Evolutionary conservation across 129 eudicot species (phyloP).

Genomic region (Tagetes patula): DNA sequence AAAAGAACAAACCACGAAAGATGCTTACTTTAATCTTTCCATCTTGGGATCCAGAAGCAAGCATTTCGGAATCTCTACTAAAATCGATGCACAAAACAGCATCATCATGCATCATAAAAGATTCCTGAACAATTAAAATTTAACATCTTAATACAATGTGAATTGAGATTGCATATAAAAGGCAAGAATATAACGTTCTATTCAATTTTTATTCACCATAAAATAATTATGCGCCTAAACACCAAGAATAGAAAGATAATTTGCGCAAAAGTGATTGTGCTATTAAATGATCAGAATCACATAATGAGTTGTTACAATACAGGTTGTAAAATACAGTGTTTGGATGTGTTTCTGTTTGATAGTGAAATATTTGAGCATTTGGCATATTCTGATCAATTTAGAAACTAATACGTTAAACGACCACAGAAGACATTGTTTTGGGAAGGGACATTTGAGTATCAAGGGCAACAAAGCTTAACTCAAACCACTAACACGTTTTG

Average conservation of each 20-base stretch:
- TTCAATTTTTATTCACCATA: neutral
- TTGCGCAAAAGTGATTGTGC: neutral
- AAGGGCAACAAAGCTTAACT: too few species aligned
- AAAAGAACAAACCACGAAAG: neutral
- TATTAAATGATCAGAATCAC: neutral
- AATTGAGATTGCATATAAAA: neutral
- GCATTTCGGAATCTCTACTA: constrained; percentile 96
- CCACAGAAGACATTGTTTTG: neutral
- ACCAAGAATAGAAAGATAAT: neutral
- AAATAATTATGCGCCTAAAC: neutral
- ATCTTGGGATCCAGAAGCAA: constrained; percentile 96
- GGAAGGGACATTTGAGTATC: too few species aligned
- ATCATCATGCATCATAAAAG: constrained; percentile 99
- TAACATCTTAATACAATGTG: neutral
- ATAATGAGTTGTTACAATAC: neutral
- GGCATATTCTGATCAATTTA: too few species aligned
- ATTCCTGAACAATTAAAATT: constrained; percentile 55
- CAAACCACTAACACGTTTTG: too few species aligned
- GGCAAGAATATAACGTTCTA: neutral
- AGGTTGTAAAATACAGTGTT: neutral
- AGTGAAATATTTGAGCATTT: neutral
- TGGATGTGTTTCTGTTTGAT: neutral
- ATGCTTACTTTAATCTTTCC: constrained; percentile 84
- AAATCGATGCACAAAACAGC: constrained; percentile 88
- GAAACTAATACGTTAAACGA: neutral